Conservation (phyloP, 108 stramenopile species). For the Skeletonema potamos region DNA sequence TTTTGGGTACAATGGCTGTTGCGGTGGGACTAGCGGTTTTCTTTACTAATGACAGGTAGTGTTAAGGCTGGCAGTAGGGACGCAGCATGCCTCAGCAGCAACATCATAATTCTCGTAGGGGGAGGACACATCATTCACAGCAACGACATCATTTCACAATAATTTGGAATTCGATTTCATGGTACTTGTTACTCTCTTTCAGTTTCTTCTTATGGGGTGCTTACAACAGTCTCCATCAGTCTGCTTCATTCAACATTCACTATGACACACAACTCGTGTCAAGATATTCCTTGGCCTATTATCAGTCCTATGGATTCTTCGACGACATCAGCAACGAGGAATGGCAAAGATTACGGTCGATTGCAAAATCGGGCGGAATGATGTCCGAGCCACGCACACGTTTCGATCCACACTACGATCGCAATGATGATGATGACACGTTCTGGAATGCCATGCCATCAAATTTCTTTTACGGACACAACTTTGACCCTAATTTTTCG, state of each 20-base stretch:
- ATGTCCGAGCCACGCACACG: neutral
- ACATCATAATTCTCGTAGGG: neutral
- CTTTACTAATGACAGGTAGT: too few relatives aligned
- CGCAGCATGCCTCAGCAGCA: neutral
- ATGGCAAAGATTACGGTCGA: neutral
- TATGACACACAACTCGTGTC: neutral
- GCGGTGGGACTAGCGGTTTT: too few relatives aligned
- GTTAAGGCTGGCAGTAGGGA: too few relatives aligned
- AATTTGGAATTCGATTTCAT: neutral
- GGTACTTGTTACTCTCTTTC: neutral
- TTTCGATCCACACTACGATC: neutral
- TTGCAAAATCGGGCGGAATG: neutral
- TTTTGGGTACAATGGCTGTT: too few relatives aligned
- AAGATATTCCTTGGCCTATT: neutral
- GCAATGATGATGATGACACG: neutral
- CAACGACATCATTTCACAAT: neutral
- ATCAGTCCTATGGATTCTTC: constrained; percentile 9
- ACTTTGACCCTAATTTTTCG: constrained; percentile 49
- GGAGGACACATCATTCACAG: neutral
- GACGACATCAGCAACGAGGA: neutral
- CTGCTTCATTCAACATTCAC: neutral
- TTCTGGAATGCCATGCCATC: neutral
- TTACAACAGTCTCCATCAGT: neutral
- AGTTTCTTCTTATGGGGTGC: neutral
- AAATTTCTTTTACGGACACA: constrained; percentile 20